A percentile compares a stretch with the other conserved stretches of the same genome.
phyloP scores from a whole-genome alignment of 2,329 filamentous ascomycete genomes.

The Endoconidiophora polonica region DNA sequence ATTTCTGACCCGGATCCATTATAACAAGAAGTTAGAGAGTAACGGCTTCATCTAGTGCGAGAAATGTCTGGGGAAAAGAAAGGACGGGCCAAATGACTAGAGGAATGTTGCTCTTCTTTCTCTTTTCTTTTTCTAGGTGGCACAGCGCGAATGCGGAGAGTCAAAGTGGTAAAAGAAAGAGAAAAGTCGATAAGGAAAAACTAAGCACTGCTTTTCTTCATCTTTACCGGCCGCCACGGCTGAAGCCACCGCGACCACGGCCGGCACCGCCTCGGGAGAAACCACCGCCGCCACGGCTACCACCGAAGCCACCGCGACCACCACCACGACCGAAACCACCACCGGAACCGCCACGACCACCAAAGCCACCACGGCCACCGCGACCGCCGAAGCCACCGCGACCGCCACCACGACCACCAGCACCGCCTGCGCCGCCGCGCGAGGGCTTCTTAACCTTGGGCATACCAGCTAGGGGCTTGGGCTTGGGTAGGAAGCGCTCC shows the following conservation, averaged over 20 bases:
- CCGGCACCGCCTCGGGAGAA: constrained; percentile 16
- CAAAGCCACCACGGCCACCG: constrained; percentile 21
- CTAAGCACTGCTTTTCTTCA: background rate
- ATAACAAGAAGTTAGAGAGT: too few species aligned
- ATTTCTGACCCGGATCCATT: too few species aligned
- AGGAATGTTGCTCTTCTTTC: too few species aligned
- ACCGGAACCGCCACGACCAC: constrained; percentile 19
- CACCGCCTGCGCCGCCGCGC: constrained; percentile 29
- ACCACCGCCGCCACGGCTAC: constrained; percentile 5
- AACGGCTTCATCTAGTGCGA: too few species aligned
- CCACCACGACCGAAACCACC: constrained; percentile 21
- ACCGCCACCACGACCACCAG: constrained; percentile 21
- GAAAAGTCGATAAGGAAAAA: background rate
- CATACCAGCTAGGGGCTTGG: constrained; percentile 50
- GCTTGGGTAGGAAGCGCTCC: constrained; percentile 92
- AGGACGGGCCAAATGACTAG: too few species aligned
- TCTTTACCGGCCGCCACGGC: constrained; percentile 13
- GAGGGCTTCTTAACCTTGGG: constrained; percentile 42
- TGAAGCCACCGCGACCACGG: constrained; percentile 18
- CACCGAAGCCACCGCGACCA: constrained; percentile 19
- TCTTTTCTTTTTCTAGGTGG: too few species aligned
- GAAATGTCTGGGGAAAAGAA: too few species aligned
- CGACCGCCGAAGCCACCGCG: constrained; percentile 21
- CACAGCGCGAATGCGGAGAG: too few species aligned
- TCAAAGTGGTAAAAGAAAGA: background rate